phyloP scores from a whole-genome alignment of 2,329 filamentous ascomycete species.

The Penicillium sp. region DNA sequence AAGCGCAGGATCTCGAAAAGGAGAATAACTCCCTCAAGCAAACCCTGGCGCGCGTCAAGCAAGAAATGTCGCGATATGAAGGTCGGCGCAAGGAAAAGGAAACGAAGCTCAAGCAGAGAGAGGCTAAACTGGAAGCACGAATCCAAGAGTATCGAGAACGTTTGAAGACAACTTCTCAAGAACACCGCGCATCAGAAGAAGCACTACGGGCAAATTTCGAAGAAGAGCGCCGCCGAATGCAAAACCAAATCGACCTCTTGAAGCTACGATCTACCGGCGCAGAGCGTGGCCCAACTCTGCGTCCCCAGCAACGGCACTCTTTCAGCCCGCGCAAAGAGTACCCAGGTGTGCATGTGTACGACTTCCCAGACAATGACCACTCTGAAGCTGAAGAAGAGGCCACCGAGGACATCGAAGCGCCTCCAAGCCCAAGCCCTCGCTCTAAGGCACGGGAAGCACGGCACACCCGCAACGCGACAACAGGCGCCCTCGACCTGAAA shows the following conservation, averaged over 20 bases:
- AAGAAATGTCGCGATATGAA: slow-evolving; percentile 21
- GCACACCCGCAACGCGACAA: slow-evolving; percentile 14
- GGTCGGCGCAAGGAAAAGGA: slow-evolving; percentile 42
- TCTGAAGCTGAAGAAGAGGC: slow-evolving; percentile 22
- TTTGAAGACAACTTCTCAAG: slow-evolving; percentile 32
- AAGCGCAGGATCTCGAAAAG: slow-evolving; percentile 38
- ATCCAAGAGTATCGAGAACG: slow-evolving; percentile 41
- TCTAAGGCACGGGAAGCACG: slow-evolving; percentile 29
- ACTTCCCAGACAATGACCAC: slow-evolving; percentile 22
- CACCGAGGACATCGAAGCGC: slow-evolving; percentile 30
- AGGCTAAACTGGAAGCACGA: slow-evolving; percentile 37
- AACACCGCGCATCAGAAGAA: slow-evolving; percentile 37
- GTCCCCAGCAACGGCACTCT: slow-evolving; percentile 19
- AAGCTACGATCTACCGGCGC: slow-evolving; percentile 29
- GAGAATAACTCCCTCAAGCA: slow-evolving; percentile 42
- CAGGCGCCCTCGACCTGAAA: slow-evolving; percentile 23
- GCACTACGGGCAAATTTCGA: slow-evolving; percentile 31
- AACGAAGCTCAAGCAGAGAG: slow-evolving; percentile 38
- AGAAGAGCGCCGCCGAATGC: slow-evolving; percentile 39
- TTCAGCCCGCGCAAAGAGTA: slow-evolving; percentile 30
- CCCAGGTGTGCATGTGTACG: slow-evolving; percentile 27
- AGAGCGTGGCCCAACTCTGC: slow-evolving; percentile 25
- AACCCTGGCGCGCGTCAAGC: slow-evolving; percentile 39
- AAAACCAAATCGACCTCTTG: slow-evolving; percentile 37
- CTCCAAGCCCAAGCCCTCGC: slow-evolving; percentile 35